A percentile compares a stretch with the other conserved stretches of the same genome.
These are phyloP conservation scores for Fennellomyces sp. DNA, from an alignment of 371 early-diverging fungal genomes.

Conservation along the genomic window DNA sequence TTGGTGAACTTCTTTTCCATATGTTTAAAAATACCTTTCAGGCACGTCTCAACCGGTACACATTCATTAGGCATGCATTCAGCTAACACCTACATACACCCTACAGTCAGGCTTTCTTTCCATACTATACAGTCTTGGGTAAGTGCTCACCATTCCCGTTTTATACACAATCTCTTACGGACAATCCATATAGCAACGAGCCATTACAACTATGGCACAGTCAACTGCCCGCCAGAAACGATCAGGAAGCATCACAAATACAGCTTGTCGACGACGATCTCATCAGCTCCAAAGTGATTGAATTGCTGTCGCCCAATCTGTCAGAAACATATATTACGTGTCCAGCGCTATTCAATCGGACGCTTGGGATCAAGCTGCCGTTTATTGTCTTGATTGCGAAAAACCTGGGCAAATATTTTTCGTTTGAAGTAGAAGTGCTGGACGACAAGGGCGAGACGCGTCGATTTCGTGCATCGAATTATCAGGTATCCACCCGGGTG, in stretches of 20 bases:
- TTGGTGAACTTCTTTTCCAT: too few relatives aligned
- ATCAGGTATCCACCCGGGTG: conserved; percentile 84
- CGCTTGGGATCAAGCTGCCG: conserved; percentile 92
- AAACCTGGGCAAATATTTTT: conserved; percentile 87
- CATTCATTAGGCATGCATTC: neutral
- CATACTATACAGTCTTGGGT: conserved; percentile 89
- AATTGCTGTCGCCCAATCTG: conserved; percentile 79
- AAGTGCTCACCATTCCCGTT: conserved; percentile 12
- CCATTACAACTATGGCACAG: conserved; percentile 88
- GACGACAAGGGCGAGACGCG: conserved; percentile 83
- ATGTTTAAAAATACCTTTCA: conserved; percentile 82
- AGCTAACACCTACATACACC: neutral
- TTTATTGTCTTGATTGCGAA: conserved; percentile 86
- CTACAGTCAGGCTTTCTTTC: conserved; percentile 87
- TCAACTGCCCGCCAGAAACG: conserved; percentile 41
- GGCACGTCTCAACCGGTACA: conserved; percentile 34
- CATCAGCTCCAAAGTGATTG: conserved; percentile 82
- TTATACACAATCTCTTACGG: neutral
- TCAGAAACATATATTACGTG: conserved; percentile 88
- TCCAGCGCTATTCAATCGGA: conserved; percentile 72
- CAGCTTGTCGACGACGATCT: conserved; percentile 81
- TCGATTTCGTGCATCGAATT: conserved; percentile 90
- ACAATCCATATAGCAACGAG: conserved; percentile 59
- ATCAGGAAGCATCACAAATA: conserved; percentile 55
- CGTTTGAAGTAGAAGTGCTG: conserved; percentile 86